Evolutionary conservation across 345 rosid genomes (phyloP), one percentile per base, ranked within the genome.

Genomic region (Noccaea caerulescens): DNA sequence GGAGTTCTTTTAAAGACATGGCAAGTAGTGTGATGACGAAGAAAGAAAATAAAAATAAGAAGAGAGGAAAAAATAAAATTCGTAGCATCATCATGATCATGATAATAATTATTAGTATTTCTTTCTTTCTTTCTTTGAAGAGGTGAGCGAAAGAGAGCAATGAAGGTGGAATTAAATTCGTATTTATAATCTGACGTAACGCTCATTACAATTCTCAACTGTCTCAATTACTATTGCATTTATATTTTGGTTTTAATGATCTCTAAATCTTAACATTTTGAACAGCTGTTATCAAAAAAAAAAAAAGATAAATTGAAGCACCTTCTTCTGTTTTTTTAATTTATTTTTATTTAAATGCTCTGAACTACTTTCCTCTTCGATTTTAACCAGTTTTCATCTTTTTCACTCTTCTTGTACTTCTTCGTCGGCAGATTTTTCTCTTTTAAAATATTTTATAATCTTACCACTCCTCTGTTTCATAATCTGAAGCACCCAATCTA

Each of bases 201-300:
- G 84, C 84, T 91, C 88, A 80, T 86, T 85, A 87, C 69, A 75
- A 54, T 89, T 86, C 89, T 89, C 97, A 89, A 91, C 88, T 66
- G 96, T 81, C 89, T 82, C 96, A 83, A 82, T 91, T 88, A 94
- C 96, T 87, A 71, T 79, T 77, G 96, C 99, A 94, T 94, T 91
- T 84, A 91, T 84, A 79, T 75, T 75, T 75, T 81, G 88, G 77
- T 91, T 84, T 84, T 87, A 93, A 86, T 85, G 87, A 78, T 77
- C 80, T 76, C 85, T 82, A 86, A 83, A 85, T 84, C 91, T 72
- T 66, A 74, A 75, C 69, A 68, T 61, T 68, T 75, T 68, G 63
- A 44, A 75, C 78, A 75, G 78, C 78, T 75, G 78, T 68, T 75
- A 34, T 39, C 38, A n/a, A 18, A 64, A 46, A 16, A 4, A 8